Percentiles rank a stretch among this genome's conserved stretches.
Conservation (phyloP, 768 basidiomycete genomes). For the Epithele typhae region DNA sequence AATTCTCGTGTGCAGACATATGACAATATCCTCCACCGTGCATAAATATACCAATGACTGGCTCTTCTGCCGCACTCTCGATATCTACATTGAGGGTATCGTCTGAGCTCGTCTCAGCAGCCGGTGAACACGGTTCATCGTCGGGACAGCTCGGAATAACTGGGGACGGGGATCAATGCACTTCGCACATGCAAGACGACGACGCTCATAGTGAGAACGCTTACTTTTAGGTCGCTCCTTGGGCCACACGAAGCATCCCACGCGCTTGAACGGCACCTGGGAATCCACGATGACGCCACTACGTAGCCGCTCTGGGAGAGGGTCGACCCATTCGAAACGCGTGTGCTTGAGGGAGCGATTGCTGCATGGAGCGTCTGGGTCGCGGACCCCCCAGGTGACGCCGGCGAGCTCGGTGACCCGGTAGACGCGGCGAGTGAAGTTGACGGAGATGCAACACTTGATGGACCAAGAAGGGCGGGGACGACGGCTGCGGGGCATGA, state of each 20-base stretch:
- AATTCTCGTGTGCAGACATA: slow-evolving; percentile 50
- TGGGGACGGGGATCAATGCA: background rate
- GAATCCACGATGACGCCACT: slow-evolving; percentile 39
- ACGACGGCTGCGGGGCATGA: slow-evolving; percentile 38
- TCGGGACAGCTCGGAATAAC: slow-evolving; percentile 4
- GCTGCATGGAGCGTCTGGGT: slow-evolving; percentile 36
- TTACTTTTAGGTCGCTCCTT: slow-evolving; percentile 25
- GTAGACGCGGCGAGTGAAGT: slow-evolving; percentile 49
- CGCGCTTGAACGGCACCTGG: slow-evolving; percentile 37
- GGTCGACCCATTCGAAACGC: slow-evolving; percentile 45
- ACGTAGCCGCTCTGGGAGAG: slow-evolving; percentile 35
- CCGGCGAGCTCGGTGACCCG: slow-evolving; percentile 53
- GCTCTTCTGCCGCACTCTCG: slow-evolving; percentile 23
- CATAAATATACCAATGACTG: slow-evolving; percentile 45
- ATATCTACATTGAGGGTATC: slow-evolving; percentile 17
- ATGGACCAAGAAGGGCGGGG: slow-evolving; percentile 50
- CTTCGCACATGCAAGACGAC: no score
- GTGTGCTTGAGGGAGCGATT: slow-evolving; percentile 37
- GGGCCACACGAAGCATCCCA: slow-evolving; percentile 49
- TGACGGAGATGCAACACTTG: slow-evolving; percentile 45
- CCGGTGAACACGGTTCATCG: background rate
- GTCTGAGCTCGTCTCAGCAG: no score
- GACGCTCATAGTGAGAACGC: no score
- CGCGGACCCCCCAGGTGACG: slow-evolving; percentile 48
- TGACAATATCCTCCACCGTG: slow-evolving; percentile 56